These are phyloP conservation scores for Penicillium paxilli DNA, from an alignment of 495 filamentous ascomycete genomes.

Conservation along the genomic window DNA sequence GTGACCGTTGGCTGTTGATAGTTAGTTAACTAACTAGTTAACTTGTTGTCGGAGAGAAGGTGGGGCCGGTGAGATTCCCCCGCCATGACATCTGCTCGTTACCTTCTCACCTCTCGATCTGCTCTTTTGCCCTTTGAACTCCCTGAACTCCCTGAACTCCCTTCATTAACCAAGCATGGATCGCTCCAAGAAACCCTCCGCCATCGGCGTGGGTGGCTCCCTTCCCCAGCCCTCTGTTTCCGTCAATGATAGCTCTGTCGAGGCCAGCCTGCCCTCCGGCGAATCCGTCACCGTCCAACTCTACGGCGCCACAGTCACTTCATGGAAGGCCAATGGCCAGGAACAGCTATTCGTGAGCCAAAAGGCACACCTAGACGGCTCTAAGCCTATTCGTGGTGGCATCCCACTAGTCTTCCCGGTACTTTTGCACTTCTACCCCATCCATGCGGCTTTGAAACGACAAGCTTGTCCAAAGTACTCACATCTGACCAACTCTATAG, in stretches of 20 bases:
- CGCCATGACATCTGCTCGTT: too few species aligned
- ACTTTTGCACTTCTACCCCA: conserved; percentile 23
- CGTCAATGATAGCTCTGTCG: conserved; percentile 66
- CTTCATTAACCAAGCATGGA: conserved; percentile 55
- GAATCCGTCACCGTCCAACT: conserved; percentile 84
- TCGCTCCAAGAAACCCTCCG: conserved; percentile 76
- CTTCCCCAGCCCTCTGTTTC: conserved; percentile 67
- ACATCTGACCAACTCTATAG: conserved; percentile 41
- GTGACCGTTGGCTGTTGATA: too few species aligned
- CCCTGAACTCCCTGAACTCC: not conserved
- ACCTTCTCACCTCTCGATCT: too few species aligned
- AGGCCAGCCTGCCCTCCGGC: conserved; percentile 76
- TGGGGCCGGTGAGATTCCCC: conserved; percentile 25
- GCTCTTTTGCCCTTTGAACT: conserved; percentile 3
- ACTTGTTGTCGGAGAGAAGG: conserved; percentile 11
- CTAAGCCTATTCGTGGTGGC: conserved; percentile 62
- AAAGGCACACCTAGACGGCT: conserved; percentile 67
- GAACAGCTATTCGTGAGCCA: conserved; percentile 91
- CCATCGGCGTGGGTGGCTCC: conserved; percentile 67
- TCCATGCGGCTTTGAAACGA: not conserved
- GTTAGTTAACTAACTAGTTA: too few species aligned
- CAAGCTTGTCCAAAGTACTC: conserved; percentile 14
- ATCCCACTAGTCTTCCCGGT: conserved; percentile 97
- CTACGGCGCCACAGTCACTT: conserved; percentile 88
- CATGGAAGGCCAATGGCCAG: conserved; percentile 80